Evolutionary conservation across 2,329 filamentous ascomycete species (phyloP).

Genomic region (Talaromyces sp.): DNA sequence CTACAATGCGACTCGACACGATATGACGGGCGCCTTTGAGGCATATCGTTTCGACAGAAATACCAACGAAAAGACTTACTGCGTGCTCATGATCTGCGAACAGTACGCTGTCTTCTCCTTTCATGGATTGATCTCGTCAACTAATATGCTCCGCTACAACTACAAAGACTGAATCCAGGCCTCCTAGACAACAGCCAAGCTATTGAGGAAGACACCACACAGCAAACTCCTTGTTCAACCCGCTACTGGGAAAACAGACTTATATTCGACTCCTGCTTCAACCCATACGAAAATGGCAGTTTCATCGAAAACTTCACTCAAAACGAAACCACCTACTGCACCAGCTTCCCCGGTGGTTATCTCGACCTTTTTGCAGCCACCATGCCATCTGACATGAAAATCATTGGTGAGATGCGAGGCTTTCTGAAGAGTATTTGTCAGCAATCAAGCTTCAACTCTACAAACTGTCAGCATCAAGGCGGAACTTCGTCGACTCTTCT

Average conservation of each 20-base stretch:
- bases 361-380: neutral
- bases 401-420: neutral
- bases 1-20: slow-evolving; percentile 6
- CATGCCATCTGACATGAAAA: neutral
- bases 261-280: neutral
- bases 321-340: neutral
- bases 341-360: slow-evolving; percentile 10
- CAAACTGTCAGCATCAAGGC: neutral
- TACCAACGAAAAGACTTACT: slow-evolving; percentile 5
- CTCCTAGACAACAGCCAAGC: neutral
- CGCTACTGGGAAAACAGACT: neutral
- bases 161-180: neutral
- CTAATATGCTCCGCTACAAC: neutral
- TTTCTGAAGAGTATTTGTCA: neutral
- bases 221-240: neutral
- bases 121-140: neutral
- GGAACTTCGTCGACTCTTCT: neutral
- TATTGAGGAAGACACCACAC: neutral
- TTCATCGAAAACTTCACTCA: neutral
- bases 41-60: neutral
- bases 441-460: neutral
- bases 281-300: neutral
- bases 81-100: slow-evolving; percentile 5
- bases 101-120: neutral
- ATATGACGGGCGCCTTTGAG: neutral